Evolutionary conservation across 2,329 filamentous ascomycete genomes (phyloP), one percentile per base, ranked within the genome.

Genomic region (Fusarium redolens): DNA sequence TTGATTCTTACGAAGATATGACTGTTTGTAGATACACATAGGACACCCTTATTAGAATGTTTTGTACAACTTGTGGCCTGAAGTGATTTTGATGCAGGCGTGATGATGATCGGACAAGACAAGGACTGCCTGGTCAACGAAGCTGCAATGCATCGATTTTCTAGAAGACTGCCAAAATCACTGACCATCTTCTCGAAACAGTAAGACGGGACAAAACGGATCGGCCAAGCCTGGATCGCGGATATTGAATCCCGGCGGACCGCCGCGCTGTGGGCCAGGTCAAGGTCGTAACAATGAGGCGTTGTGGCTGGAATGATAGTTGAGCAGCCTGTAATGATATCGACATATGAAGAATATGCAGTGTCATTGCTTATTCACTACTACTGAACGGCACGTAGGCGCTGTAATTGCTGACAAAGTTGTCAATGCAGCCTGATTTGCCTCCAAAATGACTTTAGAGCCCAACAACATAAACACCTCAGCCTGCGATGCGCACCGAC

Each of bases 11-110:
- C 44, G 70, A 72, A 61, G 69, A 71, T 41, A 73, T 50, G 66
- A 57, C 28, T 40, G 20, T 40, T 40, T 45, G 69, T 72, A 72
- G 70, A 72, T 37, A 67, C 41, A 57, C 47, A 71, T 62, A 73
- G 66, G 70, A 73, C 69, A 63, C 70, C 70, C 70, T 73, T 72
- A 55, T 45, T 59, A 68, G 57, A 71, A 62, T 47, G 60, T 18
- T 31, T 51, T 56, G 35, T 8, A 63, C 30, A 33, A 56, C 52
- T 17, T 28, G 38, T 10, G 20, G 22, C 17, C 31, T 48, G 5
- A 37, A 41, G 18, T 44, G 35, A 41, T 17, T 20, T 40, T 11
- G 18, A 40, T 12, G 18, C 18, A 22, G 33, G 50, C 38, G 33
- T 41, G 2, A 13, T 54, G 18, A 41, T 25, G 18, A 30, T 2